phyloP scores from a whole-genome alignment of 2,329 filamentous ascomycete genomes.

The Trichoderma semiorbis region DNA sequence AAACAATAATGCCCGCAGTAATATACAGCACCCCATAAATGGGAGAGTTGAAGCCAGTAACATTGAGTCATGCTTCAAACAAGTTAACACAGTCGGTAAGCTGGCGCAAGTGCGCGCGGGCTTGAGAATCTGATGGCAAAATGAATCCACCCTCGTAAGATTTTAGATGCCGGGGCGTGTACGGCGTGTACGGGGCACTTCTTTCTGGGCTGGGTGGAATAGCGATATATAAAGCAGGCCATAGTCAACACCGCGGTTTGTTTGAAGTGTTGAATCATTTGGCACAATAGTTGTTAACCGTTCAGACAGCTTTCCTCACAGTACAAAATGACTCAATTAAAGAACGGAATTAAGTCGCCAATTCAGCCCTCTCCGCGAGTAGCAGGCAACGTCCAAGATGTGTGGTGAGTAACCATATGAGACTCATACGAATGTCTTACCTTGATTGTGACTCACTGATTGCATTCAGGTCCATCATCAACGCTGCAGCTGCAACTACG shows the following conservation, averaged over 20 bases:
- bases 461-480: background rate
- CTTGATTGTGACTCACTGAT: background rate
- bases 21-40: background rate
- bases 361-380: background rate
- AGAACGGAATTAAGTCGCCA: constrained; percentile 1
- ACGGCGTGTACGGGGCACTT: background rate
- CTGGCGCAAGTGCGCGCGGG: background rate
- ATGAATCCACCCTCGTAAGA: background rate
- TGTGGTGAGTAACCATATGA: background rate
- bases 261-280: background rate
- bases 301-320: background rate
- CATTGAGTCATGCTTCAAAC: background rate
- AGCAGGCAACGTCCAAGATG: background rate
- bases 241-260: background rate
- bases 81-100: background rate
- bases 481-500: background rate
- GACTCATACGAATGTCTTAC: background rate
- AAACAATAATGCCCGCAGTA: background rate
- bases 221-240: constrained; percentile 3
- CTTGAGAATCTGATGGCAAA: background rate
- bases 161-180: background rate
- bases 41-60: background rate
- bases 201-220: background rate
- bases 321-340: background rate
- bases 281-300: background rate